Evolutionary conservation across 306 rosid genomes (phyloP).

Genomic region (Abrus precatorius): DNA sequence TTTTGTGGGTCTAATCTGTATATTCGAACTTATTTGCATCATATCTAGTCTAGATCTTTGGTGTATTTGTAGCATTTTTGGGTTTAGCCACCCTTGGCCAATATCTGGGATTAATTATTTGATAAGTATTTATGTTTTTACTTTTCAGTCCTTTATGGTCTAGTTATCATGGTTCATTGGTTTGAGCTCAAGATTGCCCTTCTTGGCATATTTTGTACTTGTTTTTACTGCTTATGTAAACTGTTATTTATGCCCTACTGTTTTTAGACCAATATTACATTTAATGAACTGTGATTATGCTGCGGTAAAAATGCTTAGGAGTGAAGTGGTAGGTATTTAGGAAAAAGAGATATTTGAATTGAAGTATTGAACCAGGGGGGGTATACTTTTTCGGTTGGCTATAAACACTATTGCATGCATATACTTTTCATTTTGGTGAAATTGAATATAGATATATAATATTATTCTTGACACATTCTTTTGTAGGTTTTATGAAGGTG

Average conservation of each 20-base stretch:
- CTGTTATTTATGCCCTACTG: constrained; percentile 1
- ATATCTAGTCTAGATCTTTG: not conserved
- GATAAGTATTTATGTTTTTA: not conserved
- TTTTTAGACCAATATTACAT: constrained; percentile 31
- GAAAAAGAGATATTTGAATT: constrained; percentile 4
- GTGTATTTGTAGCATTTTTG: not conserved
- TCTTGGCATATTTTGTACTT: constrained; percentile 16
- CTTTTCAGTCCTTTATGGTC: not conserved
- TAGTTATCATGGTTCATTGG: not conserved
- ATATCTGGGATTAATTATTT: not conserved
- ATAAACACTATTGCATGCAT: constrained; percentile 17
- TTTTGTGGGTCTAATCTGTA: not conserved
- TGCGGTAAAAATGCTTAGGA: constrained; percentile 16
- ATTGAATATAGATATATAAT: not conserved
- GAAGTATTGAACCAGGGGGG: not conserved
- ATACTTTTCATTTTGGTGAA: not conserved
- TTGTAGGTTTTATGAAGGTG: constrained; percentile 81
- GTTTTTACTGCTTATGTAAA: constrained; percentile 15
- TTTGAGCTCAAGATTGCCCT: constrained; percentile 11
- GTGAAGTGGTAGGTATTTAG: constrained; percentile 5
- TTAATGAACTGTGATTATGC: not conserved
- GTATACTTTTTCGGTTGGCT: constrained; percentile 15
- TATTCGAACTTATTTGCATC: not conserved
- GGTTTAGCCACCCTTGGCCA: not conserved
- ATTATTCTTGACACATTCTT: constrained; percentile 30